A percentile compares a stretch with the other conserved stretches of the same genome.
Evolutionary conservation across 2,329 filamentous ascomycete genomes (phyloP).

Genomic region (Elsinoe necatrix): DNA sequence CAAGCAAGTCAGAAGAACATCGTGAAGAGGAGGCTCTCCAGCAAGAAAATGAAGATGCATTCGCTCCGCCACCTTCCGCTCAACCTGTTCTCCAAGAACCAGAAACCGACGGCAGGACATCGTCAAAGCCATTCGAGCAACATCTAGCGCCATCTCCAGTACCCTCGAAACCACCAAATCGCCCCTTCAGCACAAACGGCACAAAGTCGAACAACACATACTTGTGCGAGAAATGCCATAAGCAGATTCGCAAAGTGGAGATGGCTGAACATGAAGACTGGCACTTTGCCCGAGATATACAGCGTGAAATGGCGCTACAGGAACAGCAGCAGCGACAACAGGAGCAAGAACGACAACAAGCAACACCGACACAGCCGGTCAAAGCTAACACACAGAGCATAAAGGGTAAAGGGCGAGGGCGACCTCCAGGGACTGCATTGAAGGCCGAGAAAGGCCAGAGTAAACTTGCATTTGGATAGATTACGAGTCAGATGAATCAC

Average conservation of each 20-base stretch:
- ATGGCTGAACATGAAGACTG: constrained; percentile 79
- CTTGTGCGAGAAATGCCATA: constrained; percentile 14
- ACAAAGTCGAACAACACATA: background rate
- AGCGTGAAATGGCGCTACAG: constrained; percentile 49
- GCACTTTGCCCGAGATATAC: constrained; percentile 85
- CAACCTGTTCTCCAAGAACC: constrained; percentile 32
- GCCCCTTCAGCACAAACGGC: background rate
- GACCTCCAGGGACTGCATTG: constrained; percentile 24
- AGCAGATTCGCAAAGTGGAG: constrained; percentile 47
- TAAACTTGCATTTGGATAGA: constrained; percentile 36
- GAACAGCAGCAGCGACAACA: constrained; percentile 20
- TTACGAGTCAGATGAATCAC: background rate
- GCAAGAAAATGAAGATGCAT: constrained; percentile 10
- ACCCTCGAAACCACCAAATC: background rate
- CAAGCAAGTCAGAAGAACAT: constrained; percentile 18
- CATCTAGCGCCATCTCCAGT: background rate
- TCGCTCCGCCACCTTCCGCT: constrained; percentile 20
- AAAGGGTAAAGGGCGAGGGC: constrained; percentile 29
- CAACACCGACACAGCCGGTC: constrained; percentile 10
- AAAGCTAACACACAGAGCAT: constrained; percentile 1
- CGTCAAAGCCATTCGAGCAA: background rate
- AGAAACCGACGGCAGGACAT: constrained; percentile 56
- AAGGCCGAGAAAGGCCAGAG: constrained; percentile 38
- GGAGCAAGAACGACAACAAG: constrained; percentile 19
- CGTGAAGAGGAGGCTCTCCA: constrained; percentile 11